Evolutionary conservation across 2,329 filamentous ascomycete genomes (phyloP), one percentile per base, ranked within the genome.

Genomic region (Diaporthe humulicola): DNA sequence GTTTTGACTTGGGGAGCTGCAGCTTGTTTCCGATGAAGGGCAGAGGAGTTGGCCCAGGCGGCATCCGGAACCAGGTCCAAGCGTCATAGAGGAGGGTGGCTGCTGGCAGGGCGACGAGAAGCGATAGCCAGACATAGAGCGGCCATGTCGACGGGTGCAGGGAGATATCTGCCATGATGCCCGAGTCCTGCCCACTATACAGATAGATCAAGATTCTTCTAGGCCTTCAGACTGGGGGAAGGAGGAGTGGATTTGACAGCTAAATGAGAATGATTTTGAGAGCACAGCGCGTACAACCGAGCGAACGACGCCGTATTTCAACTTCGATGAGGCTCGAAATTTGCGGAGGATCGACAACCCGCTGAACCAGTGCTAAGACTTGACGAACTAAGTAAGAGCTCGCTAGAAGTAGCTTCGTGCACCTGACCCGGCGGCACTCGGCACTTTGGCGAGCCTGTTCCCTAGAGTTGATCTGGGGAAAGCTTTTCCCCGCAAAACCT

Each of bases 21-120:
- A 80, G 75, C 70, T 81, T 83, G 78, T 85, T 85, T 60, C 84
- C 86, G 22, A 88, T 76, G 78, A 88, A 87, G 2, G 86, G 86
- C 9, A 87, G 80, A 2, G 86, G 85, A 3, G 78, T 82, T 2
- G 87, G 87, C 9, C 87, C 87, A 7, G 86, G 86, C 25, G 86
- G 86, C 83, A 88, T 78, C n/a, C 83, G 82, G 2, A 74, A 73
- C 80, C 80, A 85, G 52, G 71, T 80, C n/a, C 79, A 75, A 25
- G 81, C 61, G 73, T 84, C 82, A 57, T 81, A 78, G 12, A 83
- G 61, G 2, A 84, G 61, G 28, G 81, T 78, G 38, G 76, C 28
- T 12, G 78, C 42, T 15, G 79, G 79, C 2, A 80, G 60, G 19
- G 76, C 76, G 22, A 79, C 12, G 33, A 81, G 36, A 9, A 78